phyloP scores from a whole-genome alignment of 2,329 filamentous ascomycete species.

The Xylaria sp. region DNA sequence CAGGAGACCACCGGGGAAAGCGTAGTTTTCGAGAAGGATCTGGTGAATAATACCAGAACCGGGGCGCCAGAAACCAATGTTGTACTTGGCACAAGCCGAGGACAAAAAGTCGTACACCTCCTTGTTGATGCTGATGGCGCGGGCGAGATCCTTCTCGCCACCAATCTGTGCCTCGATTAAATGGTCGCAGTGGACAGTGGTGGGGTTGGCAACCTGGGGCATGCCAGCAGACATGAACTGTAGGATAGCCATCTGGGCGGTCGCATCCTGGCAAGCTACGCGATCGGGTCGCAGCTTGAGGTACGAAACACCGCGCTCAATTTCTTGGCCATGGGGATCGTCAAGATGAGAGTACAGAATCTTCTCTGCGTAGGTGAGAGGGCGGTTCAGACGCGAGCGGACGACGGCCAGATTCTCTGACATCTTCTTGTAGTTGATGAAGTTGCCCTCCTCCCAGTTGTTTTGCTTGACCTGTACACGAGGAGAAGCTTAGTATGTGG shows the following conservation, averaged over 20 bases:
- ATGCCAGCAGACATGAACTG: constrained; percentile 99
- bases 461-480: constrained; percentile 81
- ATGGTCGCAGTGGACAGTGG: constrained; percentile 98
- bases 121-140: constrained; percentile 95
- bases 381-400: constrained; percentile 87
- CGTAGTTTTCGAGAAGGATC: constrained; percentile 98
- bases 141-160: constrained; percentile 90
- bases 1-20: constrained; percentile 96
- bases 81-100: constrained; percentile 96
- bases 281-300: constrained; percentile 96
- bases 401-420: constrained; percentile 95
- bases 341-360: constrained; percentile 99
- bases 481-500: constrained; percentile 45
- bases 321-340: constrained; percentile 94
- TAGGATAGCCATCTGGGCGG: constrained; percentile 98
- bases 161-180: constrained; percentile 98
- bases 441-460: constrained; percentile 95
- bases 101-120: constrained; percentile 99
- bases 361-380: constrained; percentile 97
- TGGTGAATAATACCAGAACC: constrained; percentile 99
- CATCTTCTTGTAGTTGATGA: constrained; percentile 99
- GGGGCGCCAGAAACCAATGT: constrained; percentile 99
- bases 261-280: constrained; percentile 99
- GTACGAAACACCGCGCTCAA: constrained; percentile 95
- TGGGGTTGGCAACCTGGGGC: constrained; percentile 92